Evolutionary conservation across 768 basidiomycete genomes (phyloP), one percentile per base, ranked within the genome.

Genomic region (Tephrocybe rancida): DNA sequence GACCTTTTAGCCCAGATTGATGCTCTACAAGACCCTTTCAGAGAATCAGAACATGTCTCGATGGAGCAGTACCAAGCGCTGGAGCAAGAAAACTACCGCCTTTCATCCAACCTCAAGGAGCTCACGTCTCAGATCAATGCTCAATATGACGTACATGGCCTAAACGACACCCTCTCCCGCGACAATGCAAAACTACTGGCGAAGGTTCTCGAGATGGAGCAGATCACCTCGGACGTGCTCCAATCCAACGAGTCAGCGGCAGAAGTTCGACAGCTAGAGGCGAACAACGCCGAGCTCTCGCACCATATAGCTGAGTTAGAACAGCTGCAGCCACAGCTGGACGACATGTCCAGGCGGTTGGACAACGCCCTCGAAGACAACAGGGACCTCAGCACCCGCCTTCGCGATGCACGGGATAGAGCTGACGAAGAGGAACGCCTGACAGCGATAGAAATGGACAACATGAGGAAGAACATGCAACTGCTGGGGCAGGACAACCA

Each of bases 401-500:
- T 67, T 45, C 60, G 56, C 25, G 63, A 65, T 38, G 49, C 61
- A 34, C 54, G 61, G 21, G 50, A 53, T 27, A 57, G 61, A n/a
- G 62, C 66, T 5, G 47, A 60, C 37, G 60, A 61, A 22, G 58
- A 62, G 26, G 48, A 39, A n/a, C 27, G 29, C 3, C 53, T 48
- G 18, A 35, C 52, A 16, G 35, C 30, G 47, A 34, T 54, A 11
- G 58, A 62, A 41, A 39, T 45, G 0, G 65, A 60, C 19, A 65
- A 66, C 14, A 58, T 68, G 41, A 59, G 58, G 43, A 41, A 52
- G 37, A 59, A 59, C 19, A 54, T 70, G 14, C 58, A 61, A 22
- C 29, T 56, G 2, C 58, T 74, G 47, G 63, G 64, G 18, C 44
- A 58, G 43, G 70, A 73, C 48, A 71, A 72, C 18, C 48, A 59